Conservation (phyloP, 345 rosid species). For the Linum lewisii region DNA sequence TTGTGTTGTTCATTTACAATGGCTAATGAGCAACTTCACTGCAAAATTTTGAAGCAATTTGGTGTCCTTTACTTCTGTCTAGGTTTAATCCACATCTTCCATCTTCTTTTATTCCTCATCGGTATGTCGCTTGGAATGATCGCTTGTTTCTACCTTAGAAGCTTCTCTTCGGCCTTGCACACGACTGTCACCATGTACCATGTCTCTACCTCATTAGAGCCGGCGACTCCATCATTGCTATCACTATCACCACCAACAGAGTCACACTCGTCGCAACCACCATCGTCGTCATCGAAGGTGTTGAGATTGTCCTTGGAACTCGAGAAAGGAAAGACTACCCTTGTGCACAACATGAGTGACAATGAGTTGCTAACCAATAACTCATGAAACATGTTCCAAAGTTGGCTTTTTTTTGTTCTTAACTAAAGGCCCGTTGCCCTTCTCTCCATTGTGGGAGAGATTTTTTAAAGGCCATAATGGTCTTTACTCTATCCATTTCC, state of each 20-base stretch:
- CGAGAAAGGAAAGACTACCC: neutral
- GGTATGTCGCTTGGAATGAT: constrained; percentile 39
- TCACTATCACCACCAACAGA: too few relatives aligned
- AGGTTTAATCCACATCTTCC: constrained; percentile 8
- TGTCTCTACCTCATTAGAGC: neutral
- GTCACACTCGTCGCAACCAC: neutral
- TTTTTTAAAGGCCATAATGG: constrained; percentile 15
- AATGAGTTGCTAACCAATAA: neutral
- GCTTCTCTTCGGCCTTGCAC: constrained; percentile 11
- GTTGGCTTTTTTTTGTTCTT: constrained; percentile 18
- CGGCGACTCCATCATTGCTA: neutral
- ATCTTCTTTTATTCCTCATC: constrained; percentile 21
- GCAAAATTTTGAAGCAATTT: constrained; percentile 12
- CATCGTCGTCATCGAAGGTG: neutral
- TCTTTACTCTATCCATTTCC: constrained; percentile 11
- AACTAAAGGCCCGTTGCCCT: constrained; percentile 11
- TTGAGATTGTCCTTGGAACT: too few relatives aligned
- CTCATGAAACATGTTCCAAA: neutral
- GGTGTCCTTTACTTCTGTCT: constrained; percentile 9
- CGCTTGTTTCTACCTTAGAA: constrained; percentile 24
- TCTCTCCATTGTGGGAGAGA: constrained; percentile 18
- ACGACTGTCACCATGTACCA: neutral
- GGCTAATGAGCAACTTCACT: constrained; percentile 6
- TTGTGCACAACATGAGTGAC: constrained; percentile 18
- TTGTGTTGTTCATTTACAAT: constrained; percentile 1